Evolutionary conservation across 2,329 filamentous ascomycete genomes (phyloP), one percentile per base, ranked within the genome.

Genomic region (Penicillium sp.): DNA sequence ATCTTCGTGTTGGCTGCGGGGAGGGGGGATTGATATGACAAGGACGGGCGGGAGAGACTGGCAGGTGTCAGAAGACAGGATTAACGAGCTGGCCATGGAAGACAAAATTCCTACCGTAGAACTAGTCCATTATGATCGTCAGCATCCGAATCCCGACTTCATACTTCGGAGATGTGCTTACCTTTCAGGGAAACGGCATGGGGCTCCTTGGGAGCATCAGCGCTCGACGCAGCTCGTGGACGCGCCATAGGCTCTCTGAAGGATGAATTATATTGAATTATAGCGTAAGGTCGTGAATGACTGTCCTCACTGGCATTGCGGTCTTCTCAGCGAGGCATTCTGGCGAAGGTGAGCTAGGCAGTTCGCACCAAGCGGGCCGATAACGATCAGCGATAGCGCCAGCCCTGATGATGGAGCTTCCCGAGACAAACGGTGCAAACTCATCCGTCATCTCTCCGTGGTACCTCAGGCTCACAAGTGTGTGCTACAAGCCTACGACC

Each of bases 131-230:
- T 41, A 70, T 67, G 59, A 70, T 38, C 5, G 66, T 67, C 57
- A 68, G 60, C 55, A 47, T 54, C 47, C 38, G 4, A 48, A 20
- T 51, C 42, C 35, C 34, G 55, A 45, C 49, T 53, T 54, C 49
- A 54, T 38, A 38, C 31, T 47, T 49, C 52, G 50, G 45, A 17
- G 22, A 37, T 54, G 57, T 61, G 52, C 70, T 49, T 72, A 81
- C 79, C 90, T 80, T 93, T 94, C 55, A 93, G 80, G 54, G 90
- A 92, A 48, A 93, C 86, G 20, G 88, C 86, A 76, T 93, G 90
- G 39, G 90, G 89, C 76, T 93, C 90, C 75, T 91, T 91, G 14
- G 76, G 74, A 50, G 70, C 75, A 45, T 81, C 79, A 50, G 78
- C 76, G 14, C 73, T 69, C 15, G 78, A 80, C 48, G 74, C 69